Base-by-base conservation (phyloP, 257 asterid genomes). In the Solanum pinnatisectum region DNA sequence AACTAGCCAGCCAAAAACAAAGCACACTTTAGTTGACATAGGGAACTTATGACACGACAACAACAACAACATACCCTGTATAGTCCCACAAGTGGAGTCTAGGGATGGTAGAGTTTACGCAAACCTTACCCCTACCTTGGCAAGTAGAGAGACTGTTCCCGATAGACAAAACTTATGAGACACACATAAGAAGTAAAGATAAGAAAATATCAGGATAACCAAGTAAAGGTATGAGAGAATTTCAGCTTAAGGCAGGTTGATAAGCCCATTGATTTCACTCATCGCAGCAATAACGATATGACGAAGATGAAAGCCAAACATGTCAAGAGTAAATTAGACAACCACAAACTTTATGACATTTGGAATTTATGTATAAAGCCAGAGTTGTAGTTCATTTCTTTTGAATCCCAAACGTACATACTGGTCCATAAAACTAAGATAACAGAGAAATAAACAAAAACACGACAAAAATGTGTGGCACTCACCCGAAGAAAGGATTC, bases 401-500 rank as follows among this genome's bases (percentile, higher is more conserved):
- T 44, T 15, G 65, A 79, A 44, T 44, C 36, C 65, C 39, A 79
- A 79, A 79, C 49, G 16, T 71, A 30, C 5, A 67, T 13, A 40
- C 49, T 44, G 10, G 15, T 56, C n/a, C 14, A 42, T 22, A 42
- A 14, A 78, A 79, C 39, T 44, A 25, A 79, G 85, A 79, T 60
- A 44, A 27, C 2, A 56, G 67, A 27, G 18, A 77, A 20, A 72
- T 42, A 44, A 18, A 44, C 65, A 67, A 14, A 30, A 20, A 71
- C 65, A 37, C 20, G 7, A 35, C 10, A n/a, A 59, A 30, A 20
- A 63, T 60, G 32, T 16, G 52, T 68, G 12, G 36, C 42, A 88
- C 90, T 46, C 87, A 94, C 98, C 93, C 92, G 88, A 71, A 94
- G 96, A 90, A 93, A 94, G 88, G 94, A 87, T 89, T 93, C 98